Evolutionary conservation across 2,329 filamentous ascomycete species (phyloP).

Genomic region (Aspergillus aculeatinus): DNA sequence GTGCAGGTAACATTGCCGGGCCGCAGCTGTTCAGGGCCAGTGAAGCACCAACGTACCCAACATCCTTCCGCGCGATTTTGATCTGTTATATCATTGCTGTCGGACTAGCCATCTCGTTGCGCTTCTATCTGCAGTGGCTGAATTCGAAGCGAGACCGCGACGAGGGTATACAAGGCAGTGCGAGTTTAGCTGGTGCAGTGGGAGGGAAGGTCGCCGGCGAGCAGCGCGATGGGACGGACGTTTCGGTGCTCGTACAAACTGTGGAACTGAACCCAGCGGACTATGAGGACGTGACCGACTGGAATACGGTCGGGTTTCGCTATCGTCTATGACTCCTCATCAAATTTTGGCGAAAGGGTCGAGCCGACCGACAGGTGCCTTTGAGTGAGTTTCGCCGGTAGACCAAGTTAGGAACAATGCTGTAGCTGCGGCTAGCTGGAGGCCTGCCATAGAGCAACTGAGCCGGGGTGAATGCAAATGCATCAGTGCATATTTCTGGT

Average conservation of each 20-base stretch:
- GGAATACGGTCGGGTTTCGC: conserved; percentile 59
- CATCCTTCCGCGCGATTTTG: conserved; percentile 57
- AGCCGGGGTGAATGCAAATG: too few species aligned
- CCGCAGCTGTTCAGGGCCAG: conserved; percentile 55
- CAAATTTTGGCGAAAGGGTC: too few species aligned
- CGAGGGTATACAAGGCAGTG: conserved; percentile 34
- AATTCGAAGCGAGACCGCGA: conserved; percentile 46
- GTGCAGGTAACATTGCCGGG: conserved; percentile 56
- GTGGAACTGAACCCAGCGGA: conserved; percentile 47
- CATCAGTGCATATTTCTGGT: too few species aligned
- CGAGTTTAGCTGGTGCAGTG: conserved; percentile 36
- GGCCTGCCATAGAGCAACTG: too few species aligned
- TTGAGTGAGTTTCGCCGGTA: too few species aligned
- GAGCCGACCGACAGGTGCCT: too few species aligned
- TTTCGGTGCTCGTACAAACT: conserved; percentile 27
- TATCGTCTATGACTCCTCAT: conserved; percentile 44
- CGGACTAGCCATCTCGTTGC: conserved; percentile 44
- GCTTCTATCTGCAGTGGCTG: conserved; percentile 49
- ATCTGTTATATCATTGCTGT: conserved; percentile 57
- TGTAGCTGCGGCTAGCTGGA: too few species aligned
- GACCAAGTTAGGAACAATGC: too few species aligned
- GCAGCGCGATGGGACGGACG: conserved; percentile 36
- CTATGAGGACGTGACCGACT: conserved; percentile 61
- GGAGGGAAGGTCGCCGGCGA: conserved; percentile 46
- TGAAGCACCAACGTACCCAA: conserved; percentile 54